These are phyloP conservation scores for Cladosporium oxysporum DNA, from an alignment of 2,329 filamentous ascomycete species.

Conservation along the genomic window DNA sequence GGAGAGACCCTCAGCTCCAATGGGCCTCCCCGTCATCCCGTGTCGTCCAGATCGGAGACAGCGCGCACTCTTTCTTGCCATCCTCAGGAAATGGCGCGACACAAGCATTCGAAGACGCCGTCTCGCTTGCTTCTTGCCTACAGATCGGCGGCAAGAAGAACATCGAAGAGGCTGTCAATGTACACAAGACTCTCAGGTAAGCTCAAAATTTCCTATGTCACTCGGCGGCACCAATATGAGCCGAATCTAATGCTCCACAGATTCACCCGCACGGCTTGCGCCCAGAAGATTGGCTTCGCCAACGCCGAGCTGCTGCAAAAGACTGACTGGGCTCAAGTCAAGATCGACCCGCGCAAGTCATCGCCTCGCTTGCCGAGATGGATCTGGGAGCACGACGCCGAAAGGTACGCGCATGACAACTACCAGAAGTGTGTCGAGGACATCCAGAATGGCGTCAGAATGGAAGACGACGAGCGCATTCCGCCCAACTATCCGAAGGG, in stretches of 20 bases:
- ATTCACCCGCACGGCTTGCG: conserved; percentile 27
- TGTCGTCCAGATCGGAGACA: conserved; percentile 56
- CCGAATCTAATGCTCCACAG: background rate
- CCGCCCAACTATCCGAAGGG: conserved; percentile 45
- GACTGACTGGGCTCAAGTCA: conserved; percentile 19
- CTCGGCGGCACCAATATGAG: too few species aligned
- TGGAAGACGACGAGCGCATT: conserved; percentile 40
- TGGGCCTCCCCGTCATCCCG: conserved; percentile 53
- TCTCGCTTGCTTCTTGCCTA: conserved; percentile 49
- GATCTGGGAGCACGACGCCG: conserved; percentile 27
- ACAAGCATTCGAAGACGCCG: conserved; percentile 56
- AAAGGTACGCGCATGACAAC: conserved; percentile 26
- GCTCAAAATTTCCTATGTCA: too few species aligned
- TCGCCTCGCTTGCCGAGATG: conserved; percentile 20
- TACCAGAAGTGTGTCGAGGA: conserved; percentile 36
- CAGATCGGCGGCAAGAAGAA: conserved; percentile 46
- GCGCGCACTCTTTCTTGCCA: conserved; percentile 56
- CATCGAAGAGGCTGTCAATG: conserved; percentile 34
- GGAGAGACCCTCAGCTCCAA: conserved; percentile 54
- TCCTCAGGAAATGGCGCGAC: conserved; percentile 56
- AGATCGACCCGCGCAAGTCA: conserved; percentile 18
- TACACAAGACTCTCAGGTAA: conserved; percentile 37
- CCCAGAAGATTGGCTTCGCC: conserved; percentile 29
- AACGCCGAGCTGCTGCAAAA: conserved; percentile 20
- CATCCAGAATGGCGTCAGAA: conserved; percentile 41